phyloP scores from a whole-genome alignment of 208 protist genomes.

The Trypanosoma melophagium region DNA sequence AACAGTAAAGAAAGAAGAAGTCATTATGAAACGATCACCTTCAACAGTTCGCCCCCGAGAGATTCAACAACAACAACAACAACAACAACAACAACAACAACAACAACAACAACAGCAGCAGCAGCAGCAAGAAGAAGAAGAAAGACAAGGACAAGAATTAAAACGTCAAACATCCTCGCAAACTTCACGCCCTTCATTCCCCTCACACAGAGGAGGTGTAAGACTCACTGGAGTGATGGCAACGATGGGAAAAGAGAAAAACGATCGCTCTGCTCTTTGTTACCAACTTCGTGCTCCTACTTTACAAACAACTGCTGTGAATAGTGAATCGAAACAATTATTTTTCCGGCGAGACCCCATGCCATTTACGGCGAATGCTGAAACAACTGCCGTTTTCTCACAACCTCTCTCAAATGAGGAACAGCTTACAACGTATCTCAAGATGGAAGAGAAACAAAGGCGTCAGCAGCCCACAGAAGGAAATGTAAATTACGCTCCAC shows the following conservation, averaged over 20 bases:
- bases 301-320: background rate
- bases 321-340: conserved; percentile 2
- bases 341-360: conserved; percentile 4
- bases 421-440: background rate
- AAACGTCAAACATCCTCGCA: background rate
- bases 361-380: background rate
- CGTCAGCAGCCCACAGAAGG: background rate
- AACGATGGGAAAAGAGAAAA: background rate
- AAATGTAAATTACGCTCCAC: background rate
- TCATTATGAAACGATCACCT: background rate
- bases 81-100: no score
- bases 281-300: conserved; percentile 20
- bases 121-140: no score
- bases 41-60: background rate
- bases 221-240: background rate
- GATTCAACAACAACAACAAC: background rate
- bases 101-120: background rate
- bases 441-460: background rate
- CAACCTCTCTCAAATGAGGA: background rate
- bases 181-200: background rate
- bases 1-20: no score
- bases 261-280: conserved; percentile 1
- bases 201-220: background rate
- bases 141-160: background rate
- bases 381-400: background rate